phyloP scores from a whole-genome alignment of 2,329 filamentous ascomycete species.

The Cytospora mali region DNA sequence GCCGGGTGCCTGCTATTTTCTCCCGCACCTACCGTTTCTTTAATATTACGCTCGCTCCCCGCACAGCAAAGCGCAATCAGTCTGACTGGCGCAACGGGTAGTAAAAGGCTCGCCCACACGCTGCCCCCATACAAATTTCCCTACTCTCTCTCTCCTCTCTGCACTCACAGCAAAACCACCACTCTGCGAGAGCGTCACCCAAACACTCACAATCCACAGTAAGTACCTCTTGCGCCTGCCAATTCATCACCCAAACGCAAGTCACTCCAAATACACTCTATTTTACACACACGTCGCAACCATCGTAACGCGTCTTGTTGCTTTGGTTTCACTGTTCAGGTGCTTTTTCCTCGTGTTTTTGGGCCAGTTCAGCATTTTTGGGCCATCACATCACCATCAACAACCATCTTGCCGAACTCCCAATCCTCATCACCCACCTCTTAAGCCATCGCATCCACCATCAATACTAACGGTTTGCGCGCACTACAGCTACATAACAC shows the following conservation, averaged over 20 bases:
- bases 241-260: slow-evolving; percentile 39
- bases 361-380: slow-evolving; percentile 16
- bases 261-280: slow-evolving; percentile 38
- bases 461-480: slow-evolving; percentile 25
- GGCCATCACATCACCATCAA: slow-evolving; percentile 28
- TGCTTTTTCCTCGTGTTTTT: slow-evolving; percentile 17
- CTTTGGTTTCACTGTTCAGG: slow-evolving; percentile 8
- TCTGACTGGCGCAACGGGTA: slow-evolving; percentile 17
- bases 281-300: slow-evolving; percentile 23
- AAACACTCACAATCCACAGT: slow-evolving; percentile 23
- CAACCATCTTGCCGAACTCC: slow-evolving; percentile 2
- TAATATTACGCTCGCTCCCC: slow-evolving; percentile 1
- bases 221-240: slow-evolving; percentile 26
- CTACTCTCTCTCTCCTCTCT: slow-evolving; percentile 22
- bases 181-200: slow-evolving; percentile 23
- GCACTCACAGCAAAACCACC: slow-evolving; percentile 24
- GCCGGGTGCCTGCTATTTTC: slow-evolving; percentile 2
- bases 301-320: slow-evolving; percentile 9
- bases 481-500: slow-evolving; percentile 35
- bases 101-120: slow-evolving; percentile 24
- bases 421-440: slow-evolving; percentile 1
- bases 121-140: slow-evolving; percentile 20
- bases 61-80: slow-evolving; percentile 1
- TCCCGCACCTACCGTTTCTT: not conserved
- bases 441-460: slow-evolving; percentile 1